Evolutionary conservation across 768 basidiomycete genomes (phyloP).

Genomic region (Roridomyces roridus): DNA sequence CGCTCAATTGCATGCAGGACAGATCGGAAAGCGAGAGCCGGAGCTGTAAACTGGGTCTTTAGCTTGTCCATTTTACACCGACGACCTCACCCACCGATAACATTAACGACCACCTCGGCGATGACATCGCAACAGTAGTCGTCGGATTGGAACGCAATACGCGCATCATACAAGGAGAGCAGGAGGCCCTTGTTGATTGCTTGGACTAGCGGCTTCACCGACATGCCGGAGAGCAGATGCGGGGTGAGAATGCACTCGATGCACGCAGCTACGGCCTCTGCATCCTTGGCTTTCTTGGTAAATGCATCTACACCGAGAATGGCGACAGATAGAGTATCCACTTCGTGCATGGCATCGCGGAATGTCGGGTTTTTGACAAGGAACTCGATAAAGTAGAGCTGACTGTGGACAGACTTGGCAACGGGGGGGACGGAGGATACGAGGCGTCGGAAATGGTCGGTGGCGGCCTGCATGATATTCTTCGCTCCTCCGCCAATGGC

Average conservation of each 20-base stretch:
- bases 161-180: conserved; percentile 12
- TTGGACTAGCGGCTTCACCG: conserved; percentile 12
- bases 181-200: conserved; percentile 18
- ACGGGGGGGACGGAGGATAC: background rate
- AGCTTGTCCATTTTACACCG: too few species aligned
- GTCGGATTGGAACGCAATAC: conserved; percentile 6
- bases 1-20: conserved; percentile 17
- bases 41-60: background rate
- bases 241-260: conserved; percentile 2
- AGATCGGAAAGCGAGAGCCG: conserved; percentile 17
- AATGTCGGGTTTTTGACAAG: conserved; percentile 1
- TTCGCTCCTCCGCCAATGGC: conserved; percentile 15
- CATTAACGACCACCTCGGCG: background rate
- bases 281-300: background rate
- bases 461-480: conserved; percentile 9
- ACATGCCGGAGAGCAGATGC: conserved; percentile 14
- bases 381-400: conserved; percentile 4
- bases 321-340: conserved; percentile 7
- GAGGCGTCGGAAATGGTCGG: conserved; percentile 8
- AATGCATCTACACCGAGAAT: conserved; percentile 3
- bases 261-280: background rate
- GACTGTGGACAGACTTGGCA: background rate
- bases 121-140: conserved; percentile 5
- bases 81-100: conserved; percentile 7
- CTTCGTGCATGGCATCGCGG: conserved; percentile 14